A percentile compares a stretch with the other conserved stretches of the same genome.
Evolutionary conservation across 768 basidiomycete genomes (phyloP).

Genomic region (Auricularia cornea): DNA sequence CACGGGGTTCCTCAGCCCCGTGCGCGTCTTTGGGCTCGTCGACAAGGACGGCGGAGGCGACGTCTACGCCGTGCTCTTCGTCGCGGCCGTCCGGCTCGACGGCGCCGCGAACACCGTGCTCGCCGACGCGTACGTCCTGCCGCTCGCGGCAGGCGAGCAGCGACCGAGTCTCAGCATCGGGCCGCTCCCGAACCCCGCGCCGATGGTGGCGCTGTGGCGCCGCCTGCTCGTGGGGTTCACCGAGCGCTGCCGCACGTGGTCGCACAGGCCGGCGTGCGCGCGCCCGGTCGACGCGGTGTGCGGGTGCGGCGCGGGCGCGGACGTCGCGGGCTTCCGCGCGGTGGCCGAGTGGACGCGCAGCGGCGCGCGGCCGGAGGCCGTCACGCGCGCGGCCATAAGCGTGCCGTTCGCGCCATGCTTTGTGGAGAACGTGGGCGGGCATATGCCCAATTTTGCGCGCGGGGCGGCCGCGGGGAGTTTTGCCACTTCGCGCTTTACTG

Average conservation of each 20-base stretch:
- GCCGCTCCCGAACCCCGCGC: not conserved
- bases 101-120: not conserved
- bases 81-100: not conserved
- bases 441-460: not conserved
- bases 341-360: not conserved
- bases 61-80: not conserved
- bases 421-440: not conserved
- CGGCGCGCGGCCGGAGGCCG: not conserved
- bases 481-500: not conserved
- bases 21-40: not conserved
- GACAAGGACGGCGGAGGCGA: not conserved
- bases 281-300: not conserved
- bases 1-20: not conserved
- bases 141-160: not conserved
- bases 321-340: not conserved
- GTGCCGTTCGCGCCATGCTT: not conserved
- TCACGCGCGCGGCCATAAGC: not conserved
- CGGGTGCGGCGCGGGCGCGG: not conserved
- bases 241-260: not conserved
- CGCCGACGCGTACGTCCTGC: not conserved
- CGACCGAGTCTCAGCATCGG: not conserved
- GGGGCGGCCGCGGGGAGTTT: not conserved
- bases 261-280: not conserved
- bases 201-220: not conserved
- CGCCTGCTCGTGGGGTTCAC: not conserved